Percentiles rank a stretch among this genome's conserved stretches.
Conservation (phyloP, 2,329 filamentous ascomycete species). For the Fusarium euwallaceae region DNA sequence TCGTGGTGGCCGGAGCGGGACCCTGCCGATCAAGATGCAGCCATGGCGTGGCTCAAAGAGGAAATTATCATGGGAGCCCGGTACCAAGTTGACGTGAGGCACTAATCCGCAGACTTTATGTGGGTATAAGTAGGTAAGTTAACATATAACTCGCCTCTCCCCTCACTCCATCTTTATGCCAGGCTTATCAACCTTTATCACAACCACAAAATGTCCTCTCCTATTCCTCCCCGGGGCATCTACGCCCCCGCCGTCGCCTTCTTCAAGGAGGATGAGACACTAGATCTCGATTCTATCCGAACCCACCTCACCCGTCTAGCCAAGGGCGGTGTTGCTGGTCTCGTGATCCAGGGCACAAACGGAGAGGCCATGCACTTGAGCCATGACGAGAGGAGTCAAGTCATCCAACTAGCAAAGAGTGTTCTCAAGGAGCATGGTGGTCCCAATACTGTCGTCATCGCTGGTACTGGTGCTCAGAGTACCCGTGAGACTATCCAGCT, state of each 20-base stretch:
- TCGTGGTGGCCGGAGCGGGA: not conserved
- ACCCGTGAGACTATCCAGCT: slow-evolving; percentile 76
- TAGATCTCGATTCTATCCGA: slow-evolving; percentile 66
- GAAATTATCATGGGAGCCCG: not conserved
- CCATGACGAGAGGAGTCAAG: slow-evolving; percentile 72
- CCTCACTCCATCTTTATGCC: not conserved
- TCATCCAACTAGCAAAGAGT: slow-evolving; percentile 72
- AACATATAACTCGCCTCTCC: not conserved
- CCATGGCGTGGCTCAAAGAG: not conserved
- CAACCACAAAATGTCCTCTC: not conserved
- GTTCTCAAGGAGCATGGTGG: slow-evolving; percentile 71
- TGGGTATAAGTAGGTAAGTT: not conserved
- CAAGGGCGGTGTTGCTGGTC: slow-evolving; percentile 72
- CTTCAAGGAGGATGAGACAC: slow-evolving; percentile 68
- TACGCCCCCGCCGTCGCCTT: slow-evolving; percentile 75
- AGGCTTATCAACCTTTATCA: not conserved
- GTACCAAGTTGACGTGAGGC: not conserved
- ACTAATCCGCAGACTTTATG: not conserved
- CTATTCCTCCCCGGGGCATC: slow-evolving; percentile 56
- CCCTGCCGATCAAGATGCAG: not conserved
- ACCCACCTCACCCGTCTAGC: slow-evolving; percentile 71
- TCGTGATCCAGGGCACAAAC: slow-evolving; percentile 81
- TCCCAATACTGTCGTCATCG: slow-evolving; percentile 72
- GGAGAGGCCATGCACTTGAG: slow-evolving; percentile 80
- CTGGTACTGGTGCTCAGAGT: slow-evolving; percentile 77